Evolutionary conservation across 1,139 yeast species (phyloP).

Genomic region (Candida glucosophila): DNA sequence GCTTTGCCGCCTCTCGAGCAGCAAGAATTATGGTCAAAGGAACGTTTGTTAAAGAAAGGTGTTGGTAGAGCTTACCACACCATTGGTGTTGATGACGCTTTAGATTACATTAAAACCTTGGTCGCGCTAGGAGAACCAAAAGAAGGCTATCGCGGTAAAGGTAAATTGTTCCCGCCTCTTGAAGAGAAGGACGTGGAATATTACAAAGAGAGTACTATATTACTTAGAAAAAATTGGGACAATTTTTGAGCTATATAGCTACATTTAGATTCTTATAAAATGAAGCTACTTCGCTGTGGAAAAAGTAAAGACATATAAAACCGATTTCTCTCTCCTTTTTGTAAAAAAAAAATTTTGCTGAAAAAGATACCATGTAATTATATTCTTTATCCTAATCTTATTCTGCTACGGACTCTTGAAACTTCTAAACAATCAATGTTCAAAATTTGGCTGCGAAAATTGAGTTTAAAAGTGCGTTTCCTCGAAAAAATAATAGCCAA

Average conservation of each 20-base stretch:
- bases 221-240: conserved; percentile 15
- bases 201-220: conserved; percentile 13
- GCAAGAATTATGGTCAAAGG: conserved; percentile 22
- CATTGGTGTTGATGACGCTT: conserved; percentile 19
- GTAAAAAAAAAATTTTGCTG: too few relatives aligned
- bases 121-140: conserved; percentile 20
- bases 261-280: too few relatives aligned
- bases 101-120: conserved; percentile 15
- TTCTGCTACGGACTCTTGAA: too few relatives aligned
- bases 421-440: too few relatives aligned
- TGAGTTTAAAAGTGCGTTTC: too few relatives aligned
- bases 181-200: conserved; percentile 16
- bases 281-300: too few relatives aligned
- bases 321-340: too few relatives aligned
- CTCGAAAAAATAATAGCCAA: too few relatives aligned
- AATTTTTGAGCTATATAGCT: conserved; percentile 5
- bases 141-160: conserved; percentile 11
- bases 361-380: too few relatives aligned
- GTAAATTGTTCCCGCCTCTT: conserved; percentile 26
- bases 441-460: too few relatives aligned
- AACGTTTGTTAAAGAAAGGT: conserved; percentile 18
- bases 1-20: conserved; percentile 20
- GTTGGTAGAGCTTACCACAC: conserved; percentile 35
- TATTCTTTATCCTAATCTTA: too few relatives aligned
- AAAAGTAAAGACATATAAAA: too few relatives aligned